These are phyloP conservation scores for Globisporangium parvum DNA, from an alignment of 352 stramenopile species.

Conservation along the genomic window DNA sequence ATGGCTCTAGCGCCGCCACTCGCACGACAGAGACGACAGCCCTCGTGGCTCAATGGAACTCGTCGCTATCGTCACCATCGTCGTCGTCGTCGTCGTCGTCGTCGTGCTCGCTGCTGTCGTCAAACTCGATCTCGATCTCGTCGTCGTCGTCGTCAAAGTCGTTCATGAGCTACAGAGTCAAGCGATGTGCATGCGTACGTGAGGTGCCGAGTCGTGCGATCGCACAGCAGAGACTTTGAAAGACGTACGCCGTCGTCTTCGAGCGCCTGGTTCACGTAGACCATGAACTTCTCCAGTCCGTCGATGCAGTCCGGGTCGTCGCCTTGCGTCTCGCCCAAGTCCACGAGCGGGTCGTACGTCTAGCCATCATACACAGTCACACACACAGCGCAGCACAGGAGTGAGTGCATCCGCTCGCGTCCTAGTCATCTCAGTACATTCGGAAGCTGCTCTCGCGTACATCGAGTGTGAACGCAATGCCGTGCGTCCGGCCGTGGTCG, in stretches of 20 bases:
- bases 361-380: slow-evolving; percentile 20
- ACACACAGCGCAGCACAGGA: neutral
- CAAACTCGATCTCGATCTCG: slow-evolving; percentile 17
- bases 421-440: too few species aligned
- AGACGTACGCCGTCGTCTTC: slow-evolving; percentile 36
- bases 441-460: slow-evolving; percentile 13
- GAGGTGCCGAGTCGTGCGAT: too few species aligned
- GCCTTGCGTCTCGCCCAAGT: slow-evolving; percentile 39
- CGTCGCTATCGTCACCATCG: slow-evolving; percentile 14
- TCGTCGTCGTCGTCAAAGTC: slow-evolving; percentile 28
- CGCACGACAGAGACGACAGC: too few species aligned
- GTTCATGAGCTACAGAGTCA: slow-evolving; percentile 12
- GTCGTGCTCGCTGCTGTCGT: slow-evolving; percentile 23
- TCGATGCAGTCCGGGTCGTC: slow-evolving; percentile 41
- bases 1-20: too few species aligned
- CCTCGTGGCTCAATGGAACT: slow-evolving; percentile 14
- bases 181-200: neutral
- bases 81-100: slow-evolving; percentile 31
- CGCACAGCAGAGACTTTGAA: too few species aligned
- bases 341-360: slow-evolving; percentile 62
- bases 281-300: slow-evolving; percentile 45
- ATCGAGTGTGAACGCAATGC: slow-evolving; percentile 47
- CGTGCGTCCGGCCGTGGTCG: slow-evolving; percentile 36
- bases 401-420: neutral
- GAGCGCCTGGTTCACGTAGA: slow-evolving; percentile 50